Base-by-base conservation (phyloP, 495 filamentous ascomycete genomes). In the Tuber aestivum region DNA sequence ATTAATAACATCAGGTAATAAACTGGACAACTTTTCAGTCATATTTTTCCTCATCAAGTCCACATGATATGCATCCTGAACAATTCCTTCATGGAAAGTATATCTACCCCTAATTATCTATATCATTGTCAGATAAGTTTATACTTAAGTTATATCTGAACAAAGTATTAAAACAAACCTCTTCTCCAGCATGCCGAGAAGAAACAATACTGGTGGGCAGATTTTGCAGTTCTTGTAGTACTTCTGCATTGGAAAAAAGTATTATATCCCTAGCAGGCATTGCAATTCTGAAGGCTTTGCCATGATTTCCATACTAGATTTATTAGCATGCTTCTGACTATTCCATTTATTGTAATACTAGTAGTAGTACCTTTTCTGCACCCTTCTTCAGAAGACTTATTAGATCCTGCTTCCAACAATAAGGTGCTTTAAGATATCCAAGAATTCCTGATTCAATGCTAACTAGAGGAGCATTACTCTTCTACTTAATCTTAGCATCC, bases 221-320 rank as follows among this genome's bases (percentile, higher is more conserved):
- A 16, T 6, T 14, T 35, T 69, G 75, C 40, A 73, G 21, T 37
- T 76, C 45, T 21, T 78, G 56, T 2, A 74, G 16, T 16, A 74
- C 32, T 35, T 40, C 35, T 1, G 16, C 37, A 9, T 48, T 27
- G 3, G 76, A 69, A 20, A 70, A 32, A 32, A 75, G 27, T 37
- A 74, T 42, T 8, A 71, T 35, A 40, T 71, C 75, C 23, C 70
- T 70, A 35, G 3, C 1, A 1, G 44, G 68, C 23, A 35, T 41
- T 4, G 69, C 32, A n/a, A 80, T 73, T 41, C 76, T 78, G 42
- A 78, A 80, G 1, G 78, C 35, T 69, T 71, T 70, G 23, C 68
- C 42, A 18, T 48, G 72, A 2, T 68, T 41, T 2, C 76, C 76
- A 23, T 75, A 75, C 45, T 48, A 48, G 8, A 1, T 48, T 23